A percentile compares a stretch with the other conserved stretches of the same genome.
These are phyloP conservation scores for Reutealis trisperma DNA, from an alignment of 345 rosid genomes.

Conservation along the genomic window DNA sequence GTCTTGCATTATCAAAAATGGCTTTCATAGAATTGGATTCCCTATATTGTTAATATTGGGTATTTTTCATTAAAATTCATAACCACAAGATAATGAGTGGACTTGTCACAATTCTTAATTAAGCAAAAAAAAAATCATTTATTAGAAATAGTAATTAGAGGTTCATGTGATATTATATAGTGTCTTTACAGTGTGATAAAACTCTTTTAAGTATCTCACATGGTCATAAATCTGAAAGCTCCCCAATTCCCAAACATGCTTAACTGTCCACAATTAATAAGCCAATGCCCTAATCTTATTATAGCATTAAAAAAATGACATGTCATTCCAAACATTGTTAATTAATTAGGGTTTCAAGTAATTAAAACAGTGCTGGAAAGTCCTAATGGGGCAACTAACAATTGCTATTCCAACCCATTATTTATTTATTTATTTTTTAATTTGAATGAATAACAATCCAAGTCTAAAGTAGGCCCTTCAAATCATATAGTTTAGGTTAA, in stretches of 20 bases:
- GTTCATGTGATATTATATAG: background rate
- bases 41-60: too few relatives aligned
- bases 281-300: background rate
- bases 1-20: too few relatives aligned
- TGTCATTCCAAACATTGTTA: background rate
- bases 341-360: background rate
- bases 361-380: background rate
- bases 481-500: background rate
- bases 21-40: too few relatives aligned
- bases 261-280: slow-evolving; percentile 1
- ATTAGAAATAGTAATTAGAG: background rate
- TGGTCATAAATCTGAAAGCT: background rate
- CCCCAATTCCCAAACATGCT: slow-evolving; percentile 2
- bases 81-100: background rate
- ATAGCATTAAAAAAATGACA: background rate
- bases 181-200: background rate
- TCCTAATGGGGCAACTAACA: background rate
- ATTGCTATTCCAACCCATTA: background rate
- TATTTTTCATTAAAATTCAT: too few relatives aligned
- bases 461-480: background rate
- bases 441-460: background rate
- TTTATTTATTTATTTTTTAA: too few relatives aligned
- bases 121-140: too few relatives aligned
- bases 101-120: too few relatives aligned
- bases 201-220: slow-evolving; percentile 10